Percentiles rank a stretch among this genome's conserved stretches.
phyloP scores from a whole-genome alignment of 345 rosid species.

The Luvunga scandens region DNA sequence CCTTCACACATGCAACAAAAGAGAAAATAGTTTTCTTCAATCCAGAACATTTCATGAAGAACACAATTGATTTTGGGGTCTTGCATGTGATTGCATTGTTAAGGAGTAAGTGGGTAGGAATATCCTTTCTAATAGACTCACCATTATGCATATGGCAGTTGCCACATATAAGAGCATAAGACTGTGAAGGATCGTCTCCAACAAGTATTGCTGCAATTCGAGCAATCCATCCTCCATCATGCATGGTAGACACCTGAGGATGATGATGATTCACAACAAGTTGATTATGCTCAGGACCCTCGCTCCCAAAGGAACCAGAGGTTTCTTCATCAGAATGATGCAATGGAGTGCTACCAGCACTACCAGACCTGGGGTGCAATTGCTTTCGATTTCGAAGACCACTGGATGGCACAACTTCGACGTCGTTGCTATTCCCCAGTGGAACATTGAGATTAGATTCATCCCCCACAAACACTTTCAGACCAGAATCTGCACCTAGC shows the following conservation, averaged over 20 bases:
- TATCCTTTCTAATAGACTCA: slow-evolving; percentile 39
- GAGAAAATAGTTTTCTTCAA: background rate
- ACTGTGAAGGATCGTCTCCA: slow-evolving; percentile 92
- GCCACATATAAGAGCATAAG: slow-evolving; percentile 92
- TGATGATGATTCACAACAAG: slow-evolving; percentile 61
- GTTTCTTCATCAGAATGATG: slow-evolving; percentile 49
- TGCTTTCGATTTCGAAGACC: slow-evolving; percentile 80
- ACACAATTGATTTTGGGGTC: background rate
- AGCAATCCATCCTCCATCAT: slow-evolving; percentile 88
- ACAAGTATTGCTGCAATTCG: slow-evolving; percentile 90
- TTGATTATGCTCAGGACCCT: slow-evolving; percentile 51
- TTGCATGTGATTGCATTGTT: no score
- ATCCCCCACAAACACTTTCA: slow-evolving; percentile 73
- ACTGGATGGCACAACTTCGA: slow-evolving; percentile 55
- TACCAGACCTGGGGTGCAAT: slow-evolving; percentile 38
- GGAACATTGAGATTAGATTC: slow-evolving; percentile 46
- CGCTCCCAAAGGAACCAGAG: slow-evolving; percentile 34
- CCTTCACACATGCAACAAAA: slow-evolving; percentile 37
- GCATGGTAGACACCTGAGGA: slow-evolving; percentile 50
- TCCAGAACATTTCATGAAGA: background rate
- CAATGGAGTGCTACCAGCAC: slow-evolving; percentile 42
- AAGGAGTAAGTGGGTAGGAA: background rate
- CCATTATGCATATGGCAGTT: slow-evolving; percentile 97
- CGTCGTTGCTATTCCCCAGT: slow-evolving; percentile 60
- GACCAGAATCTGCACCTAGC: slow-evolving; percentile 89